Evolutionary conservation across 106 monocot species (phyloP), one percentile per base, ranked within the genome.

Genomic region (Chionographis japonica): DNA sequence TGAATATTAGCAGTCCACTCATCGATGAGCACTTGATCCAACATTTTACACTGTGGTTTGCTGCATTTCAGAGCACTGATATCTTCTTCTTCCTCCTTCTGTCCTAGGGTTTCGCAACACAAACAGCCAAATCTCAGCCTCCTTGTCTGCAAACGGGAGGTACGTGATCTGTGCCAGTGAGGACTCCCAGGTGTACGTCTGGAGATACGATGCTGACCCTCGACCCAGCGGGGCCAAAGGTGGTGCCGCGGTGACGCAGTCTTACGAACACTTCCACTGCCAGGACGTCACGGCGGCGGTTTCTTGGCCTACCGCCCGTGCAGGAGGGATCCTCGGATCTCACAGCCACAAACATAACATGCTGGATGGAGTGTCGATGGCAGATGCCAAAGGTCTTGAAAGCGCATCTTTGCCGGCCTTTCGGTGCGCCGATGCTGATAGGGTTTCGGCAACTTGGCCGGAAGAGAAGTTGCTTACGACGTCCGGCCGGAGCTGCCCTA

Each of bases 91-190:
- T 72, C 15, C 27, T 65, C 20, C 62, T 54, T 18, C 52, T 55
- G 56, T 63, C 46, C 74, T 27, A 85, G 89, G 85, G 17, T 82
- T 85, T 61, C 75, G 78, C 67, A 85, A 85, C 52, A 89, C 79
- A 19, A 89, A 76, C 67, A 85, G 79, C 65, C 89, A 85, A 74
- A 85, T 85, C 41, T 85, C 85, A 37, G 82, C 89, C 38, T 89
- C 76, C 55, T 56, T 80, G 35, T 66, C 85, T 14, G 52, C 84
- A 60, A 84, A 84, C 19, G 81, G 84, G 15, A 84, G 77, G 55
- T 76, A 84, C 56, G 81, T 84, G 19, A 66, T 88, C 37, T 84
- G 81, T 63, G 88, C 88, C 4, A 84, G 84, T 15, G 88, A 84
- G 61, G 88, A 88, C 66, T 88, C 84, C 17, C 75, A 88, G 41